Evolutionary conservation across 2,329 filamentous ascomycete species (phyloP).

Genomic region (Talaromyces albobiverticillius): DNA sequence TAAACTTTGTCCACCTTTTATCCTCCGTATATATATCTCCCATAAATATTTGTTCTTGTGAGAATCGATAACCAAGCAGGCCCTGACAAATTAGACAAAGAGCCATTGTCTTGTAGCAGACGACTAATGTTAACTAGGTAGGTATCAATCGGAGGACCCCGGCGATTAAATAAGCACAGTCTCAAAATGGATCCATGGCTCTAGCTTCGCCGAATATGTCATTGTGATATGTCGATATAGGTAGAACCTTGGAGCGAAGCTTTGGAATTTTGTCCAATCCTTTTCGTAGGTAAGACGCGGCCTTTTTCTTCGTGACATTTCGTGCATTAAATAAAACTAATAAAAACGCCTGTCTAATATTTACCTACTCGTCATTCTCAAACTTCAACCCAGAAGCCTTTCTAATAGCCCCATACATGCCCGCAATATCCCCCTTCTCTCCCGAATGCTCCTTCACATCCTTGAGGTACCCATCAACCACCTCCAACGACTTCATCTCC

Average conservation of each 20-base stretch:
- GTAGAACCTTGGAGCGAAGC: neutral
- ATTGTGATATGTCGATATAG: neutral
- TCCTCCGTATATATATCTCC: neutral
- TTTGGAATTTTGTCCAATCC: too few species aligned
- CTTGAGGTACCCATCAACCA: conserved; percentile 66
- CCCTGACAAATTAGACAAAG: neutral
- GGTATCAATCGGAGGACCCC: neutral
- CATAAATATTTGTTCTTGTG: neutral
- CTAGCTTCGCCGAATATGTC: neutral
- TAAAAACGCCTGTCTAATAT: too few species aligned
- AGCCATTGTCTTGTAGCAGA: neutral
- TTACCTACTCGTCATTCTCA: conserved; percentile 15
- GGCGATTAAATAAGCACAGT: neutral
- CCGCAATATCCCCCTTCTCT: conserved; percentile 72
- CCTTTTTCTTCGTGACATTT: too few species aligned
- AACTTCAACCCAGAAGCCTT: conserved; percentile 63
- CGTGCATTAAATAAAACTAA: too few species aligned
- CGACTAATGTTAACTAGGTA: too few species aligned
- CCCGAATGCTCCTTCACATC: conserved; percentile 68
- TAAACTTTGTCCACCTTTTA: neutral
- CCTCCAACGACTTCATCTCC: conserved; percentile 62
- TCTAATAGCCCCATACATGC: conserved; percentile 77
- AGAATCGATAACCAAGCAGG: neutral
- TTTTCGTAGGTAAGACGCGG: too few species aligned
- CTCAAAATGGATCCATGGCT: neutral